phyloP scores from a whole-genome alignment of 495 filamentous ascomycete genomes.

The Hypoxylon lienhwacheense region DNA sequence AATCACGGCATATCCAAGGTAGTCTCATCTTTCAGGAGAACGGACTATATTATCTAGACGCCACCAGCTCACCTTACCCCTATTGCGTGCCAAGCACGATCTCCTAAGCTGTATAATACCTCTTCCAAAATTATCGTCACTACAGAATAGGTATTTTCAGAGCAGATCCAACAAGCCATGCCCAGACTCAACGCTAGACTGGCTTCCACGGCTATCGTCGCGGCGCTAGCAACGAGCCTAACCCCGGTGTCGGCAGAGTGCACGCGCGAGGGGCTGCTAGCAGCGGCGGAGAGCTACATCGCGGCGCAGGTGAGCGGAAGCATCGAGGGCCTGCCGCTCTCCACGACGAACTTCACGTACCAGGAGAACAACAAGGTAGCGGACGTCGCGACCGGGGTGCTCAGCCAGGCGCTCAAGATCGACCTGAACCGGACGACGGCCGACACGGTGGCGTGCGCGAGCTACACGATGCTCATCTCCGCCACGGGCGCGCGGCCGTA shows the following conservation, averaged over 20 bases:
- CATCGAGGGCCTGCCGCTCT: constrained; percentile 32
- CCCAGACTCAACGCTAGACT: neutral
- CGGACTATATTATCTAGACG: constrained; percentile 2
- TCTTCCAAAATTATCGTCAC: neutral
- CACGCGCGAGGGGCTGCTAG: constrained; percentile 44
- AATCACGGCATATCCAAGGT: constrained; percentile 14
- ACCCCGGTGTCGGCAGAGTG: constrained; percentile 35
- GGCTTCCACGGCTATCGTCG: constrained; percentile 4
- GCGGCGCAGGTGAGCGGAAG: constrained; percentile 40
- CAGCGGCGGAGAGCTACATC: constrained; percentile 43
- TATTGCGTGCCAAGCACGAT: neutral
- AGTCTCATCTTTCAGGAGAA: neutral
- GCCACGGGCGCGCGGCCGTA: constrained; percentile 43
- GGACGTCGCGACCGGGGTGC: constrained; percentile 39
- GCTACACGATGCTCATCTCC: constrained; percentile 49
- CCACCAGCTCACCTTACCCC: neutral
- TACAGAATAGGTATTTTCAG: neutral
- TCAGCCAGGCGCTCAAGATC: constrained; percentile 42
- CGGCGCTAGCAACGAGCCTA: neutral
- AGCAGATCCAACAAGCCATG: constrained; percentile 1
- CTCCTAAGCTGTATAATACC: neutral
- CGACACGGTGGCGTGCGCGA: constrained; percentile 47
- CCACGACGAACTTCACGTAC: constrained; percentile 45
- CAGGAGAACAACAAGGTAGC: constrained; percentile 47
- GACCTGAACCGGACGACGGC: constrained; percentile 45